Conservation (phyloP, 1,284 basidiomycete genomes). For the Trametes polyzona region DNA sequence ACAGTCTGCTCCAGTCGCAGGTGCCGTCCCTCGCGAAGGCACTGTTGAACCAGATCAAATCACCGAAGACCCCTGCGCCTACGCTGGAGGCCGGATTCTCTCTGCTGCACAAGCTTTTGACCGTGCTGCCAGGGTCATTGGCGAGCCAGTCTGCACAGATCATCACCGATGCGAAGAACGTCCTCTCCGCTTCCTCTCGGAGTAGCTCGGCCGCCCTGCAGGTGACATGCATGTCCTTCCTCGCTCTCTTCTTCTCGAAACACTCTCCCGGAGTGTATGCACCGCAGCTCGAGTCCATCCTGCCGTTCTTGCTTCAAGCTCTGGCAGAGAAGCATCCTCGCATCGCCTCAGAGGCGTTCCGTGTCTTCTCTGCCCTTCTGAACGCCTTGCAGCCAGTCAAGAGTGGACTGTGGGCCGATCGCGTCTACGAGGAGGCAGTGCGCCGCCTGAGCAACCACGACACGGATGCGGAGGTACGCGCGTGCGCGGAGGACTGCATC, state of each 20-base stretch:
- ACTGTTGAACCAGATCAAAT: slow-evolving; percentile 83
- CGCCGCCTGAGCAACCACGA: slow-evolving; percentile 76
- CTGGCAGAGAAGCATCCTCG: slow-evolving; percentile 77
- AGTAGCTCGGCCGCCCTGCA: slow-evolving; percentile 78
- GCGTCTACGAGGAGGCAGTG: slow-evolving; percentile 77
- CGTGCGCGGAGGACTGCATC: slow-evolving; percentile 81
- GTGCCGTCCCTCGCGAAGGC: slow-evolving; percentile 82
- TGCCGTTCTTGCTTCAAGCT: slow-evolving; percentile 74
- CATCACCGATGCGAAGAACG: slow-evolving; percentile 62
- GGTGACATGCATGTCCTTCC: slow-evolving; percentile 83
- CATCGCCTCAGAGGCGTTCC: slow-evolving; percentile 83
- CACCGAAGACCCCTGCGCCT: slow-evolving; percentile 76
- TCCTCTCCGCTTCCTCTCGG: slow-evolving; percentile 65
- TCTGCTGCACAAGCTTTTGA: slow-evolving; percentile 77
- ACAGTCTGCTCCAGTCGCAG: slow-evolving; percentile 70
- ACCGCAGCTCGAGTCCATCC: slow-evolving; percentile 64
- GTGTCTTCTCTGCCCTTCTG: slow-evolving; percentile 73
- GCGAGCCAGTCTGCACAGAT: slow-evolving; percentile 70
- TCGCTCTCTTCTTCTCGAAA: slow-evolving; percentile 81
- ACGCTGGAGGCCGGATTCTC: slow-evolving; percentile 87
- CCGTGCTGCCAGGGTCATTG: slow-evolving; percentile 84
- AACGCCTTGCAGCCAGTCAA: slow-evolving; percentile 67
- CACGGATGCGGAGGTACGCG: slow-evolving; percentile 90
- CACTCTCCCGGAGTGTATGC: slow-evolving; percentile 75
- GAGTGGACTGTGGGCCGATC: slow-evolving; percentile 61